Percentiles rank a stretch among this genome's conserved stretches.
Conservation (phyloP, 1,284 basidiomycete genomes). For the Pascua sp. region DNA sequence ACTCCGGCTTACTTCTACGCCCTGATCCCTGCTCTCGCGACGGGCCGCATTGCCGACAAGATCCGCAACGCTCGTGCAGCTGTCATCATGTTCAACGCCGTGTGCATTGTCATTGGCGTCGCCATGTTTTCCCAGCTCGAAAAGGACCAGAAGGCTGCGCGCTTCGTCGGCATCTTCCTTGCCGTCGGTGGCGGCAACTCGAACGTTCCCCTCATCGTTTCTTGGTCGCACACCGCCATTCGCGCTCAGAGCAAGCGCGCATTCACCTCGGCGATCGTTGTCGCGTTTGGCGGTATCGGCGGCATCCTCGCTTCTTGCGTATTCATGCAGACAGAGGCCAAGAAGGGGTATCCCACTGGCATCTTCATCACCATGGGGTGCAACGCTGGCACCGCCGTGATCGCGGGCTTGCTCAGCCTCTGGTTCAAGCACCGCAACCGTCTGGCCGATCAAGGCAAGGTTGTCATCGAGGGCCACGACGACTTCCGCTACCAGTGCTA, state of each 20-base stretch:
- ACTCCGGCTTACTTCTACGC: conserved; percentile 49
- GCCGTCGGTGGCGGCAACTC: conserved; percentile 42
- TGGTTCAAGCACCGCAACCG: conserved; percentile 14
- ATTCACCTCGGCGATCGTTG: conserved; percentile 46
- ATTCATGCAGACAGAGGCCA: conserved; percentile 15
- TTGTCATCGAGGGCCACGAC: conserved; percentile 4
- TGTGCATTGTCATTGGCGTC: conserved; percentile 12
- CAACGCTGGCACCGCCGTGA: conserved; percentile 17
- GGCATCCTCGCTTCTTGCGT: conserved; percentile 38
- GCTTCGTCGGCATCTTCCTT: conserved; percentile 50
- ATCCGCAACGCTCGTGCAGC: conserved; percentile 2
- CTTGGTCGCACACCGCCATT: conserved; percentile 49
- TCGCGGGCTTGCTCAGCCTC: conserved; percentile 16
- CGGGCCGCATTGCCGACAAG: conserved; percentile 47
- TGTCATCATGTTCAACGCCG: conserved; percentile 8
- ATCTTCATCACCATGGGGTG: conserved; percentile 28
- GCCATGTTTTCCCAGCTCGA: conserved; percentile 18
- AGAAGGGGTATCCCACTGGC: conserved; percentile 18
- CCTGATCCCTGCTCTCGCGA: conserved; percentile 41
- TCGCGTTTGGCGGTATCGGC: conserved; percentile 50
- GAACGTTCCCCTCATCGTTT: conserved; percentile 39
- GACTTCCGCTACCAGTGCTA: conserved; percentile 13
- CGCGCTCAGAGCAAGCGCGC: conserved; percentile 48
- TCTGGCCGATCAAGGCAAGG: conserved; percentile 1
- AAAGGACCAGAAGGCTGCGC: conserved; percentile 26